Conservation (phyloP, 495 filamentous ascomycete species). For the Penicillium silybi region DNA sequence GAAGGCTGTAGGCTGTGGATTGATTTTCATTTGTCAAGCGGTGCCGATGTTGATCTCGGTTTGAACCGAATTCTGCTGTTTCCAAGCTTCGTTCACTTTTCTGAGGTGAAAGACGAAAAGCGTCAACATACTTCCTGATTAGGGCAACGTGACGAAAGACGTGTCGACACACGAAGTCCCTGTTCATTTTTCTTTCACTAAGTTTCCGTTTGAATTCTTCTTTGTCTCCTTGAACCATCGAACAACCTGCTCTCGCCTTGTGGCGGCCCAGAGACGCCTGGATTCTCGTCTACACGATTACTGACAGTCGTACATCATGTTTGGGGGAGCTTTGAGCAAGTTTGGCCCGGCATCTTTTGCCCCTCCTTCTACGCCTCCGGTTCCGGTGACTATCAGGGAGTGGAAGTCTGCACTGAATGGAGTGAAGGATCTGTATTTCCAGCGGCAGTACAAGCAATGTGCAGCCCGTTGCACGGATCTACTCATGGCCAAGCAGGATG, state of each 20-base stretch:
- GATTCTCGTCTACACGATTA: neutral
- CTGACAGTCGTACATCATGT: constrained; percentile 7
- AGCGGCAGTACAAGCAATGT: constrained; percentile 46
- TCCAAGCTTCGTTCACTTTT: neutral
- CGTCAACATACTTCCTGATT: neutral
- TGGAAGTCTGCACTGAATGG: constrained; percentile 32
- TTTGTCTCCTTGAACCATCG: neutral
- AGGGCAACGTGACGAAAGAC: neutral
- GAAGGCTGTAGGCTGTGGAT: neutral
- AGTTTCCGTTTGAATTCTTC: neutral
- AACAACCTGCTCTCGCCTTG: neutral
- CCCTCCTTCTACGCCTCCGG: constrained; percentile 10
- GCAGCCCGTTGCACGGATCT: constrained; percentile 30
- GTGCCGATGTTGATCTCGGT: no score
- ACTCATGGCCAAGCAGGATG: constrained; percentile 22
- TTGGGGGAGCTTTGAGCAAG: constrained; percentile 19
- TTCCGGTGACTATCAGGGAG: constrained; percentile 18
- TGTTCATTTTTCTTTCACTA: neutral
- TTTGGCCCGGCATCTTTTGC: constrained; percentile 10
- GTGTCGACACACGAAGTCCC: neutral
- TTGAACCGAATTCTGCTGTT: no score
- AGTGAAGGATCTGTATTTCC: constrained; percentile 36
- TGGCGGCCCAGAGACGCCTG: neutral
- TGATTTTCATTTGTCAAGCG: no score
- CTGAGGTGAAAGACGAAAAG: neutral